Evolutionary conservation across 1,139 yeast genomes (phyloP).

Genomic region (Kodamaea anthophila): DNA sequence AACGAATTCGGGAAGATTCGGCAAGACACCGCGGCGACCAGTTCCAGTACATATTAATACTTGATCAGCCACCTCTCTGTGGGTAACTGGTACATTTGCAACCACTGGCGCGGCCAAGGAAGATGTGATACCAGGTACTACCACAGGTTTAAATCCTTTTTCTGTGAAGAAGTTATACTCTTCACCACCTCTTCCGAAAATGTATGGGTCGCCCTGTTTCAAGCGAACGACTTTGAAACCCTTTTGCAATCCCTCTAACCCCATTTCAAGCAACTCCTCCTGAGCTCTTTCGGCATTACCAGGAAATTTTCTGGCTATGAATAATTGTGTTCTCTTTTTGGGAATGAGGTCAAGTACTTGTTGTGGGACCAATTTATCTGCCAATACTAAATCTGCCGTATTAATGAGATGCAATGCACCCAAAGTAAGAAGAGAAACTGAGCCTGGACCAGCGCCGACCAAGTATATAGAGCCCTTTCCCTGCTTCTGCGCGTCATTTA

Average conservation of each 20-base stretch:
- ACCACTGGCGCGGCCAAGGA: constrained; percentile 88
- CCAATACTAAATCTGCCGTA: constrained; percentile 75
- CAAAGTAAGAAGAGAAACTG: constrained; percentile 70
- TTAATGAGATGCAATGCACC: constrained; percentile 82
- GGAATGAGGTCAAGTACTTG: constrained; percentile 82
- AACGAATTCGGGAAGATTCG: constrained; percentile 70
- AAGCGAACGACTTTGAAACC: constrained; percentile 82
- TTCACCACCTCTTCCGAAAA: constrained; percentile 96
- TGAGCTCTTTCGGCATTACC: constrained; percentile 97
- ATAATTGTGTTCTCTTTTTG: constrained; percentile 54
- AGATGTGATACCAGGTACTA: constrained; percentile 85
- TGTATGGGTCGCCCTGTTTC: constrained; percentile 96
- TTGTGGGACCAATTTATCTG: constrained; percentile 90
- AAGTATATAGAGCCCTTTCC: constrained; percentile 58
- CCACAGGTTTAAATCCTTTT: constrained; percentile 66
- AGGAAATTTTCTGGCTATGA: constrained; percentile 90
- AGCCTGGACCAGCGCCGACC: constrained; percentile 95
- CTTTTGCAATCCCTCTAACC: constrained; percentile 53
- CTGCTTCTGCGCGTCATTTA: no score
- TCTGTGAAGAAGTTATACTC: constrained; percentile 64
- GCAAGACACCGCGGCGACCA: constrained; percentile 81
- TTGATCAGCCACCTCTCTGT: constrained; percentile 88
- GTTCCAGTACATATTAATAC: constrained; percentile 92
- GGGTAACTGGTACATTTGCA: constrained; percentile 85
- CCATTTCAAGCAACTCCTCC: constrained; percentile 67